Evolutionary conservation across 192 early-diverging fungal species (phyloP).

Genomic region (Entomortierella parvispora): DNA sequence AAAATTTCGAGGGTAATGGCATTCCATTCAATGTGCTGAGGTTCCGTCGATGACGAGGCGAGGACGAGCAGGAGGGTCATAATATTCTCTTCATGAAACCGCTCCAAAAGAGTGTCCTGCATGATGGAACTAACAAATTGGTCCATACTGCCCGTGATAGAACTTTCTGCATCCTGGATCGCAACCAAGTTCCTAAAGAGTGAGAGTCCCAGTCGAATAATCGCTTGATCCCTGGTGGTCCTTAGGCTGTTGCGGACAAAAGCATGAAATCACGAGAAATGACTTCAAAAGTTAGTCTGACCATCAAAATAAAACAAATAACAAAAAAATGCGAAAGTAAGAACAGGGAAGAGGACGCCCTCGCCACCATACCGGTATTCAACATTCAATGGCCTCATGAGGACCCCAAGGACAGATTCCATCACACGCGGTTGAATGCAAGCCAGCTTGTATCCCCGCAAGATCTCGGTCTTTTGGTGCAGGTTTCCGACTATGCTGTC

Average conservation of each 20-base stretch:
- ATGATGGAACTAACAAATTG: slow-evolving; percentile 65
- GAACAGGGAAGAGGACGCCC: too few species aligned
- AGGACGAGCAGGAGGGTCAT: slow-evolving; percentile 77
- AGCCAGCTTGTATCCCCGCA: slow-evolving; percentile 78
- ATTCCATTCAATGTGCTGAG: slow-evolving; percentile 73
- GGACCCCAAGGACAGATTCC: slow-evolving; percentile 58
- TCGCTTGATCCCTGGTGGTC: slow-evolving; percentile 63
- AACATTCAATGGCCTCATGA: slow-evolving; percentile 61
- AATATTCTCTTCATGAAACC: slow-evolving; percentile 68
- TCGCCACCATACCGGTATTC: too few species aligned
- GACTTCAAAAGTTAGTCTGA: too few species aligned
- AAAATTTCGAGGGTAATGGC: slow-evolving; percentile 69
- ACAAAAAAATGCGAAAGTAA: too few species aligned
- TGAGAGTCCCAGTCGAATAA: slow-evolving; percentile 75
- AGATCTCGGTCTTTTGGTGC: slow-evolving; percentile 50
- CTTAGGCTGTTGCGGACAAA: too few species aligned
- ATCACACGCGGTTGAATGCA: slow-evolving; percentile 69
- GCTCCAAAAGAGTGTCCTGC: slow-evolving; percentile 71
- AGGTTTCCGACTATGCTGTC: slow-evolving; percentile 51
- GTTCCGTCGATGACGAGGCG: slow-evolving; percentile 68
- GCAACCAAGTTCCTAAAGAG: slow-evolving; percentile 85
- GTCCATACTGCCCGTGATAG: slow-evolving; percentile 63
- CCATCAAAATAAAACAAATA: too few species aligned
- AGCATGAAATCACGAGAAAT: too few species aligned
- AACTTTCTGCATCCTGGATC: slow-evolving; percentile 76